These are phyloP conservation scores for Avena insularis DNA, from an alignment of 176 grass and related monocot genomes.

Conservation along the genomic window DNA sequence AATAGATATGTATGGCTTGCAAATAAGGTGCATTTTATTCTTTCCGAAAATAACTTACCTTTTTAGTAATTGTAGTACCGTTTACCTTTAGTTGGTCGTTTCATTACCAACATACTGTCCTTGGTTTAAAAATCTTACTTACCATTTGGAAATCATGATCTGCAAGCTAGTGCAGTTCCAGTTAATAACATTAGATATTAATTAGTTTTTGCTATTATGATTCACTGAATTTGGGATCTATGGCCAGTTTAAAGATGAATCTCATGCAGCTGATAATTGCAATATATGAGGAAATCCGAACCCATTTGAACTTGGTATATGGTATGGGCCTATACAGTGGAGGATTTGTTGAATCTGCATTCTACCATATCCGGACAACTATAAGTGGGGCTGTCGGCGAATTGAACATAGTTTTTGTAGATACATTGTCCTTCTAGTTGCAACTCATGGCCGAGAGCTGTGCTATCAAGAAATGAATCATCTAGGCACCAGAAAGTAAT, in stretches of 20 bases:
- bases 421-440: not conserved
- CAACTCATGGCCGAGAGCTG: not conserved
- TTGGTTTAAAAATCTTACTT: slow-evolving; percentile 2
- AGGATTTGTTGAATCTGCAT: slow-evolving; percentile 27
- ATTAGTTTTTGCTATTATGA: not conserved
- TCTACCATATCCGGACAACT: not conserved
- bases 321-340: not conserved
- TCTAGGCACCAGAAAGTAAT: not conserved
- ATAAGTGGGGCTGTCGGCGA: not conserved
- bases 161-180: not conserved
- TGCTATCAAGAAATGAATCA: slow-evolving; percentile 12
- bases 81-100: slow-evolving; percentile 28
- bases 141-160: not conserved
- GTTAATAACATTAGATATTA: not conserved
- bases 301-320: slow-evolving; percentile 32
- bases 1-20: too few species aligned
- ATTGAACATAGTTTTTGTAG: not conserved
- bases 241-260: not conserved
- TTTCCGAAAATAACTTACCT: not conserved
- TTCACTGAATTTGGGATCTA: not conserved
- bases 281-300: not conserved
- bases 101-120: not conserved
- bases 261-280: not conserved
- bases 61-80: not conserved
- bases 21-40: too few species aligned